Conservation (phyloP, 2,329 filamentous ascomycete species). For the Verticillium albo-atrum region DNA sequence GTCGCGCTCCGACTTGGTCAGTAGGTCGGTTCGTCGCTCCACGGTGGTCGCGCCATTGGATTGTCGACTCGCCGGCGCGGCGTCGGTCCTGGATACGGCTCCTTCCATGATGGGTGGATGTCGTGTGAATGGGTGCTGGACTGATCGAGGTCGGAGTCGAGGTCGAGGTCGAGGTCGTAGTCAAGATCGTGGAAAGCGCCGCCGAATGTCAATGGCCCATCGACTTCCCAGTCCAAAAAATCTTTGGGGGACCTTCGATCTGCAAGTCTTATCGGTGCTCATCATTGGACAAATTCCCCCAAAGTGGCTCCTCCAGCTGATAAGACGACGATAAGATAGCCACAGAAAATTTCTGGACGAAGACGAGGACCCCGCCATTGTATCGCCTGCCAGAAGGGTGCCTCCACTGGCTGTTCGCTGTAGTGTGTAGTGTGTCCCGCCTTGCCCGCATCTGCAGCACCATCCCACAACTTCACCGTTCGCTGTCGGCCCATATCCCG, state of each 20-base stretch:
- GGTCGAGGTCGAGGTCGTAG: background rate
- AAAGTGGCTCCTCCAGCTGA: background rate
- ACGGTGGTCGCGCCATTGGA: slow-evolving; percentile 51
- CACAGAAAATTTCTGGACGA: slow-evolving; percentile 4
- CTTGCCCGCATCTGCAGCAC: background rate
- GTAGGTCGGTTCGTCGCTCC: slow-evolving; percentile 45
- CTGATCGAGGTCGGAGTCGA: background rate
- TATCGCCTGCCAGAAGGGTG: background rate
- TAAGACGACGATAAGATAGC: slow-evolving; percentile 11
- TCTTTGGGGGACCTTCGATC: background rate
- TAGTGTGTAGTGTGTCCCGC: background rate
- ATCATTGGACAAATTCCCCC: background rate
- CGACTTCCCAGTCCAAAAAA: background rate
- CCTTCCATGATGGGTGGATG: slow-evolving; percentile 26
- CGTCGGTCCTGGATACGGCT: slow-evolving; percentile 26
- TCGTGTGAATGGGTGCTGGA: background rate
- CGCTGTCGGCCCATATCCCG: background rate
- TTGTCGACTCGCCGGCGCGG: slow-evolving; percentile 29
- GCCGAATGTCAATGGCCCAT: background rate
- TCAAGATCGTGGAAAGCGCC: background rate
- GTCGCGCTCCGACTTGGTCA: slow-evolving; percentile 45
- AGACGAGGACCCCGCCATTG: slow-evolving; percentile 6
- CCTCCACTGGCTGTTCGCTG: background rate
- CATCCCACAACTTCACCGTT: background rate
- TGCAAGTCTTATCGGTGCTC: background rate